These are phyloP conservation scores for Coffea canephora DNA, from an alignment of 257 asterid genomes.

Conservation along the genomic window DNA sequence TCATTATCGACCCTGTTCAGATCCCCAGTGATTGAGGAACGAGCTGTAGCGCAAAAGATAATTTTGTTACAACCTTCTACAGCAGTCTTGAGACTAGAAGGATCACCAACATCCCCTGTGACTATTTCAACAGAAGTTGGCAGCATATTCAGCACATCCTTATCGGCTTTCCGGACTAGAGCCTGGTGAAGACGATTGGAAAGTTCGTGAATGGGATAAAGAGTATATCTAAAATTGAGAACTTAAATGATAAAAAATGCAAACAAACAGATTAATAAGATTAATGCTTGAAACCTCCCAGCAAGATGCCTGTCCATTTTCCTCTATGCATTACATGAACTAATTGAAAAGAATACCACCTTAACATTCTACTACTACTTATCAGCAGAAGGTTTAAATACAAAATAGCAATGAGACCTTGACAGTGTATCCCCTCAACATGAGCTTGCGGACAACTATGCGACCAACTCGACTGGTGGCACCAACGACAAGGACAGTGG, in stretches of 20 bases:
- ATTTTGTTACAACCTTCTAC: conserved; percentile 92
- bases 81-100: conserved; percentile 60
- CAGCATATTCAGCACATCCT: conserved; percentile 75
- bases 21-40: conserved; percentile 89
- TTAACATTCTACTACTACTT: neutral
- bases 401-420: conserved; percentile 45
- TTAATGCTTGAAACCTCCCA: neutral
- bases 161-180: conserved; percentile 74
- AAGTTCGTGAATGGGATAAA: neutral
- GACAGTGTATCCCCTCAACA: conserved; percentile 94
- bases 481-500: conserved; percentile 91
- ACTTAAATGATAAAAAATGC: conserved; percentile 1
- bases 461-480: conserved; percentile 99
- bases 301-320: neutral
- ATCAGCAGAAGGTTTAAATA: neutral
- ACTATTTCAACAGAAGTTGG: conserved; percentile 88
- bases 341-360: neutral
- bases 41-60: conserved; percentile 95
- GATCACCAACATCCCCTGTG: conserved; percentile 92
- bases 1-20: conserved; percentile 85
- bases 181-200: conserved; percentile 48
- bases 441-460: conserved; percentile 83
- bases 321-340: neutral
- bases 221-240: neutral
- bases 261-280: neutral